Base-by-base conservation (phyloP, 1,284 basidiomycete genomes). In the Microbotryum saponariae region DNA sequence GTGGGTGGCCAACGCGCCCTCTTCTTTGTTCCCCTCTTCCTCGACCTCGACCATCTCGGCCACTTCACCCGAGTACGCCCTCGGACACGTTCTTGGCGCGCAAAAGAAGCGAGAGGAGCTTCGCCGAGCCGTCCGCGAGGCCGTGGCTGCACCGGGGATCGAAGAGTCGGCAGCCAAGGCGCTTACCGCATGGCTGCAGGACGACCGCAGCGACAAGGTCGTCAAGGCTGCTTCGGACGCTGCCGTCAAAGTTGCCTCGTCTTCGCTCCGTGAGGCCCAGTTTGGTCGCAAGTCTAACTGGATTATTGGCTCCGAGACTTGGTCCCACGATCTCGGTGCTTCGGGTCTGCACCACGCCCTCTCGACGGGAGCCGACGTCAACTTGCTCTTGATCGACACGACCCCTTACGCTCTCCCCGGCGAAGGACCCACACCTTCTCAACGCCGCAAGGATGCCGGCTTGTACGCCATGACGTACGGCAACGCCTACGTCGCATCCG, bases 391-490 rank as follows among this genome's bases (percentile, higher is more conserved):
- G 70, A 85, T 98, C 73, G 96, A 98, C 77, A 93, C 88, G 21
- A 79, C 88, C 16, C 90, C 96, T 1, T 96, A 94, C 78, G 47
- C 64, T 53, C 65, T 69, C 20, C 83, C 88, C 9, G 76, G 89
- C 56, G 84, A 86, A 68, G 78, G 81, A 23, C 81, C 78, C 37
- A 87, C 91, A 67, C 79, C 82, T 64, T 49, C 57, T 14, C 63
- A 67, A 29, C 63, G 65, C 44, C 63, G 68, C 52, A 91, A 91
- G 73, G 92, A 97, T 76, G 86, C 92, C 51, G 92, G 91, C 1
- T 79, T 97, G 54, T 99, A 99, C 74, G 96, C 94, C 16, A 94
- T 99, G 89, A 97, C 96, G 78, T 90, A 97, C 75, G 94, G 94
- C 20, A 88, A 92, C 73, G 90, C 92, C 61, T 99, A 91, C 75